Evolutionary conservation across 1,284 basidiomycete genomes (phyloP), one percentile per base, ranked within the genome.

Genomic region (Pyrrhoderma noxium): DNA sequence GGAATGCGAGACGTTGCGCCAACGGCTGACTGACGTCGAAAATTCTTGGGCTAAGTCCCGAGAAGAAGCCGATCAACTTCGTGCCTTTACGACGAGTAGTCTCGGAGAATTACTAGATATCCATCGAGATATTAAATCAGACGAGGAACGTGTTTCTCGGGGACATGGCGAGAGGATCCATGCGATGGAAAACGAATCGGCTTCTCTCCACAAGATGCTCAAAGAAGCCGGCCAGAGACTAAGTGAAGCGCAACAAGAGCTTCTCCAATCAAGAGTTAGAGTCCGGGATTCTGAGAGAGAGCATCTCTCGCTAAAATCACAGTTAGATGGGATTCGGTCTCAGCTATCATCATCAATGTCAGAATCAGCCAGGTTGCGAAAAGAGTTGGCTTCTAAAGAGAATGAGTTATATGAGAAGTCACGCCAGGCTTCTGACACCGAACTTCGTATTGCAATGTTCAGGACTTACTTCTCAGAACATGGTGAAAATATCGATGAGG

Each of bases 391-490:
- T 1, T 73, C 76, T 36, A 85, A 82, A 63, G 93, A 97, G 53
- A 65, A 73, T 8, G 80, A 85, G 55, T 67, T 91, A 40, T 74
- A 72, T 38, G 84, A 88, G 50, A 82, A 80, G 60, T 64, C 74
- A 47, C 82, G 84, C 63, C 79, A 86, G 42, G 75, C 82, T 1
- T 76, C 86, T 3, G 89, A 93, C 52, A 74, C 83, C 0, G 80
- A 81, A 56, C 73, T 94, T 56, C 89, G 90, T 58, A 71, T 90
- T 56, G 79, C 76, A 34, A 85, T 93, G 71, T 74, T 99, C 55
- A 83, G 91, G 51, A 89, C 83, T 61, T 85, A 96, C 62, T 78
- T 98, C 49, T 80, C 84, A 39, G 96, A 99, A 62, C 87, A 92
- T 61, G 93, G 92, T 8, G 76, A 96, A 47, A 75, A 75, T 25